A percentile compares a stretch with the other conserved stretches of the same genome.
Conservation (phyloP, 176 grass and related monocot genomes). For the Carex myosuroides region DNA sequence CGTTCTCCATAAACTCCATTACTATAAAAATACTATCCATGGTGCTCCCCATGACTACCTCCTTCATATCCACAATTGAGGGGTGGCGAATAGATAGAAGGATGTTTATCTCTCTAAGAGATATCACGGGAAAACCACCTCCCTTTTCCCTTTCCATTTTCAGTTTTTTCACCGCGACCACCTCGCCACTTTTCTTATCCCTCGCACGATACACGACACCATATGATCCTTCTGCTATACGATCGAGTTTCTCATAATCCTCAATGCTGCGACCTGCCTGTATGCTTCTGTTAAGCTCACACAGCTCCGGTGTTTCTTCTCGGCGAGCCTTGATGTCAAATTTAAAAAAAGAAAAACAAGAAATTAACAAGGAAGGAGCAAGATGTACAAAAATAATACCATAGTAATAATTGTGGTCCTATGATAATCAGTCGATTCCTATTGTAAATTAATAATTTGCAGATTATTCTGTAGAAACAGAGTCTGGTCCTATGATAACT, state of each 20-base stretch:
- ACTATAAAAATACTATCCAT: conserved; percentile 75
- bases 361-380: no score
- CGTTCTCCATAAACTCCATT: conserved; percentile 96
- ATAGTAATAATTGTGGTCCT: no score
- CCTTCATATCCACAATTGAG: conserved; percentile 80
- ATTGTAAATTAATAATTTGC: no score
- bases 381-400: no score
- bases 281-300: not conserved
- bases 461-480: no score
- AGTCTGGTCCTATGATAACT: no score
- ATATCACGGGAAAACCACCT: conserved; percentile 72
- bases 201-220: conserved; percentile 74
- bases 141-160: conserved; percentile 76
- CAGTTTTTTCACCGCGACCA: conserved; percentile 80
- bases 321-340: no score
- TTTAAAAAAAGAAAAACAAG: no score
- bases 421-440: no score
- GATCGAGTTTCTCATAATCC: conserved; percentile 62
- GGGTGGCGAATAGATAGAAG: conserved; percentile 68
- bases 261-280: conserved; percentile 69
- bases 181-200: conserved; percentile 68
- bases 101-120: conserved; percentile 88
- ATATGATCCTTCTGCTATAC: conserved; percentile 77
- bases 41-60: conserved; percentile 60
- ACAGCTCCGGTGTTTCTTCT: no score